Base-by-base conservation (phyloP, 2,329 filamentous ascomycete species). In the Rhynchosporium graminicola region DNA sequence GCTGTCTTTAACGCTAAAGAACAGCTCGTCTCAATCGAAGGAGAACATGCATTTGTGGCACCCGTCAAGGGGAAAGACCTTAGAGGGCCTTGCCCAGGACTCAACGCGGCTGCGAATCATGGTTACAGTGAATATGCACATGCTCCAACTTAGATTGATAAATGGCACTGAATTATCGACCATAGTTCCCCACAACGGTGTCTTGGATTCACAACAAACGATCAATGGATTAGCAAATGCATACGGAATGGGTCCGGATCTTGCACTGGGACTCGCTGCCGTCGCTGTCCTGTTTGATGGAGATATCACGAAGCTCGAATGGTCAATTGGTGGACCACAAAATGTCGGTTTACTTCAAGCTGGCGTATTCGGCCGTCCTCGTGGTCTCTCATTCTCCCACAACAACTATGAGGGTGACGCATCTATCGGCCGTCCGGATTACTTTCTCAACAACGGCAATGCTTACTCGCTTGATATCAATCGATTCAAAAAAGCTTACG, bases 61-160 rank as follows among this genome's bases (percentile, higher is more conserved):
- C 63, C 63, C 8, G 31, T 15, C n/a, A 13, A 33, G 33, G 33
- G 33, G n/a, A 51, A 12, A 12, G 60, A 65, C 43, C 42, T 57
- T 28, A 33, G 63, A 31, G 60, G 63, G 8, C 63, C 63, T 29
- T 65, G 59, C n/a, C 63, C 57, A 26, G 74, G 75, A 40, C 67
- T 77, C 20, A 77, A 77, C 63, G 75, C 75, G 7, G 63, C 77
- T 43, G 75, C 76, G 50, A 77, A 77, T 55, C 76, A 77, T 69
- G 74, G 70, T 10, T 77, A 76, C 57, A 46, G 33, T 51, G 28
- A 15, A 9, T 31, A 15, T 20, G 28, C n/a, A 4, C 3, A 54
- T 36, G 6, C 26, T 12, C 8, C 28, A 36, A n/a, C 31, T 20
- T 20, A 5, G 33, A 26, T 52, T 48, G 4, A 42, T 20, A n/a